phyloP scores from a whole-genome alignment of 2,329 filamentous ascomycete genomes.

The Phaeosphaeria sp. region DNA sequence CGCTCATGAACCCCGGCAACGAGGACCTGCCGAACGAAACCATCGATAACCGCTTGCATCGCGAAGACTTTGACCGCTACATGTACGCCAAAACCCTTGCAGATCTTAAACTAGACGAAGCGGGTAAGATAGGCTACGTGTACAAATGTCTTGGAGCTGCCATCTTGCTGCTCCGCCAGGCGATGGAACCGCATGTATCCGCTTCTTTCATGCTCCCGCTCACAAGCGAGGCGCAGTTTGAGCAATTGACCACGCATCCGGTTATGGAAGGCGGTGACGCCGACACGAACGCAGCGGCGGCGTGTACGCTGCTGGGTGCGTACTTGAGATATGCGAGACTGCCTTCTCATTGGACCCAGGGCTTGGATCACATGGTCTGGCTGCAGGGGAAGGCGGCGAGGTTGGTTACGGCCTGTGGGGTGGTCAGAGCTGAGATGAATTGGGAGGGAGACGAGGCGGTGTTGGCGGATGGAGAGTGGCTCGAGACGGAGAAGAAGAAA shows the following conservation, averaged over 20 bases:
- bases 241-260: too few species aligned
- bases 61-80: constrained; percentile 53
- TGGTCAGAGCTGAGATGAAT: too few species aligned
- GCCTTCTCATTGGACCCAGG: constrained; percentile 58
- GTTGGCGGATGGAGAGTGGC: too few species aligned
- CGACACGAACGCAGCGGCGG: constrained; percentile 62
- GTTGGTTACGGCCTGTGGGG: too few species aligned
- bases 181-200: too few species aligned
- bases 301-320: constrained; percentile 58
- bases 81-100: constrained; percentile 52
- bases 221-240: too few species aligned
- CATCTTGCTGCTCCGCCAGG: constrained; percentile 53
- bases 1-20: constrained; percentile 28
- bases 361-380: constrained; percentile 54
- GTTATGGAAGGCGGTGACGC: constrained; percentile 62
- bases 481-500: background rate
- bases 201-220: too few species aligned
- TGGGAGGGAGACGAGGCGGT: too few species aligned
- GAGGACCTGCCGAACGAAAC: constrained; percentile 27
- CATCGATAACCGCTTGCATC: constrained; percentile 41
- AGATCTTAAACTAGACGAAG: too few species aligned
- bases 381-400: too few species aligned
- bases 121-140: constrained; percentile 58
- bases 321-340: constrained; percentile 56
- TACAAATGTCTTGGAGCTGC: constrained; percentile 61